phyloP scores from a whole-genome alignment of 805 yeast genomes.

The Metschnikowia drakensbergensis region DNA sequence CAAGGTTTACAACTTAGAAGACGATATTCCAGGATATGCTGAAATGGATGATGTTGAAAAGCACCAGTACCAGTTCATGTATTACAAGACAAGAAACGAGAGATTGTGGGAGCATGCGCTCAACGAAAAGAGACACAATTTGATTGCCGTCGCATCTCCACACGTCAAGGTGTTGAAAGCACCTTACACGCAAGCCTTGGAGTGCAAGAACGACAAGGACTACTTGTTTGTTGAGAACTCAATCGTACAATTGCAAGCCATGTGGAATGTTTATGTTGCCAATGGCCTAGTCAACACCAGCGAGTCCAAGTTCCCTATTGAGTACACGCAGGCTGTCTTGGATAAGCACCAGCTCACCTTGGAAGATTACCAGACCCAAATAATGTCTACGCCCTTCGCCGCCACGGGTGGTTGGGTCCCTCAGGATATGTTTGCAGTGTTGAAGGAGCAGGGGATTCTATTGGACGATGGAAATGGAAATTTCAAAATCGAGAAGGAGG shows the following conservation, averaged over 20 bases:
- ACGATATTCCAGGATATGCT: constrained; percentile 70
- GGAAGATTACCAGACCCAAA: constrained; percentile 62
- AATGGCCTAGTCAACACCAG: constrained; percentile 50
- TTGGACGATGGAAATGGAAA: constrained; percentile 50
- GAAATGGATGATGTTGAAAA: constrained; percentile 67
- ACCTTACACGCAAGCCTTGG: constrained; percentile 60
- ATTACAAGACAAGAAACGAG: constrained; percentile 86
- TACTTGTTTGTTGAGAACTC: constrained; percentile 63
- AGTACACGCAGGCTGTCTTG: constrained; percentile 55
- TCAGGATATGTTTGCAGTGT: constrained; percentile 79
- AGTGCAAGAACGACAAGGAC: constrained; percentile 55
- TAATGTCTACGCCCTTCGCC: constrained; percentile 73
- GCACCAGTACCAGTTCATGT: constrained; percentile 81
- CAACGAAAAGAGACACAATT: constrained; percentile 57
- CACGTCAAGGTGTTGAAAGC: constrained; percentile 72
- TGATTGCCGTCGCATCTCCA: constrained; percentile 78
- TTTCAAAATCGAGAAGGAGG: constrained; percentile 30
- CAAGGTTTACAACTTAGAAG: constrained; percentile 69
- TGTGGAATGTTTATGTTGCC: constrained; percentile 65
- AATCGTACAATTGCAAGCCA: constrained; percentile 57
- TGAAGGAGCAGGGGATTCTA: constrained; percentile 65
- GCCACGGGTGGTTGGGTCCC: constrained; percentile 96
- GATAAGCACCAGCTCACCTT: constrained; percentile 55
- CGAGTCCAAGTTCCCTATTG: constrained; percentile 52
- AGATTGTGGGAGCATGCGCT: constrained; percentile 79